Base-by-base conservation (phyloP, 495 filamentous ascomycete species). In the Pyrenopolyporus hunteri region DNA sequence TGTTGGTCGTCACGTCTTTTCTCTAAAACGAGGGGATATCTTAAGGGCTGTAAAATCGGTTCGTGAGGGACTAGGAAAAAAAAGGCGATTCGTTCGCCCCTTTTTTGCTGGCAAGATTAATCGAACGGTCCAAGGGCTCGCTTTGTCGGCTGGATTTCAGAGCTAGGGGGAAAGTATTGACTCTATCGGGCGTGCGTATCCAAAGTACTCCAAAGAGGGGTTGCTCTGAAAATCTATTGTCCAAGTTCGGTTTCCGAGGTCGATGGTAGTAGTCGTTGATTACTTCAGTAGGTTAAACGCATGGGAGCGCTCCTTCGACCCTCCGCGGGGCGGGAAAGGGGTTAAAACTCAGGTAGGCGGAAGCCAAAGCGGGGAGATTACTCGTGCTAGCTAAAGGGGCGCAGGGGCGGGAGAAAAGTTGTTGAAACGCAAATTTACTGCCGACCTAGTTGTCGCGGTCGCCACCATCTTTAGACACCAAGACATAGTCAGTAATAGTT, bases 401-500 rank as follows among this genome's bases (percentile, higher is more conserved):
- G 33, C 44, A 25, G 17, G 37, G 29, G 42, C 16, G 28, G 22
- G 29, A 49, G 28, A 36, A 29, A 37, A 5, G 37, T 52, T 17
- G 48, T 55, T 42, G 39, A 57, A 46, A 52, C 17, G 13, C 26
- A 42, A 28, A 51, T 23, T 49, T 25, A 45, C 26, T 60, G 31
- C 37, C 44, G 25, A 44, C 40, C 66, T 69, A 71, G 32, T 58
- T 61, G 49, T 71, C 69, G 66, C 69, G 69, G 45, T 67, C 66
- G 35, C 66, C 67, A 55, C 68, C 69, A 56, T 71, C 69, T 71
- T 71, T 62, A 66, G 69, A 52, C 53, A 71, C 45, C 42, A 67
- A 62, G 47, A 71, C 57, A 69, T 64, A 63, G 69, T 71, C 69
- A 71, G 69, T 63, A 69, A 71, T 61, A 31, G 29, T 57, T 57